Evolutionary conservation across 2,329 filamentous ascomycete species (phyloP).

Genomic region (Ophiostoma ips): DNA sequence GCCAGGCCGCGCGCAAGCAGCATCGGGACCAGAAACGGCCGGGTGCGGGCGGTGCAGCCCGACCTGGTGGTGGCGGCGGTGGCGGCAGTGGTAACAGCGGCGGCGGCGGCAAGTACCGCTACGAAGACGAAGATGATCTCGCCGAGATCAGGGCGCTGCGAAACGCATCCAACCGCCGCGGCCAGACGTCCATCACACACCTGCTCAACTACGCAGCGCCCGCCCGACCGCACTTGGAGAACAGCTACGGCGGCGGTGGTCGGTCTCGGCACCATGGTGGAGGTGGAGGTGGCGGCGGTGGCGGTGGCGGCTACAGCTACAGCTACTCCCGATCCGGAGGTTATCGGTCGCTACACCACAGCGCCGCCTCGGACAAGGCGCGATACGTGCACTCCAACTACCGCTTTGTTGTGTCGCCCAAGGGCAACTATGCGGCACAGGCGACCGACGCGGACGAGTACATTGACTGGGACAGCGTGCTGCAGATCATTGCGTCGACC

Average conservation of each 20-base stretch:
- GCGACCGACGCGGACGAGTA: slow-evolving; percentile 77
- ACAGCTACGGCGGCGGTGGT: slow-evolving; percentile 24
- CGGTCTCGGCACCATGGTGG: slow-evolving; percentile 27
- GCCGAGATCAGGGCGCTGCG: slow-evolving; percentile 55
- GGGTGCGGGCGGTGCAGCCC: slow-evolving; percentile 18
- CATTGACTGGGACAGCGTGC: slow-evolving; percentile 77
- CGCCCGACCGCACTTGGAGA: slow-evolving; percentile 48
- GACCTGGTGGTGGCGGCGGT: background rate
- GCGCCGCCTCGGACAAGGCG: slow-evolving; percentile 64
- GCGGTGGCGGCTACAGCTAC: slow-evolving; percentile 18
- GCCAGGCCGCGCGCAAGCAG: slow-evolving; percentile 63
- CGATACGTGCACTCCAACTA: slow-evolving; percentile 92
- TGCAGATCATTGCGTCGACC: slow-evolving; percentile 82
- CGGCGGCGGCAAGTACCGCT: slow-evolving; percentile 20
- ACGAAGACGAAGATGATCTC: slow-evolving; percentile 75
- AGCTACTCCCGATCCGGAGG: slow-evolving; percentile 25
- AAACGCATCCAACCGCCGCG: slow-evolving; percentile 57
- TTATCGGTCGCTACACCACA: slow-evolving; percentile 71
- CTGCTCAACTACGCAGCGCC: slow-evolving; percentile 83
- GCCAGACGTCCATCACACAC: slow-evolving; percentile 94
- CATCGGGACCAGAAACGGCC: slow-evolving; percentile 72
- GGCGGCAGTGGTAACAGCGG: background rate
- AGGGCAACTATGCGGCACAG: slow-evolving; percentile 65
- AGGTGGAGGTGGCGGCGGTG: slow-evolving; percentile 24
- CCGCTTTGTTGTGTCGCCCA: slow-evolving; percentile 82